A percentile compares a stretch with the other conserved stretches of the same genome.
These are phyloP conservation scores for Colletotrichum siamense DNA, from an alignment of 2,329 filamentous ascomycete species.

Conservation along the genomic window DNA sequence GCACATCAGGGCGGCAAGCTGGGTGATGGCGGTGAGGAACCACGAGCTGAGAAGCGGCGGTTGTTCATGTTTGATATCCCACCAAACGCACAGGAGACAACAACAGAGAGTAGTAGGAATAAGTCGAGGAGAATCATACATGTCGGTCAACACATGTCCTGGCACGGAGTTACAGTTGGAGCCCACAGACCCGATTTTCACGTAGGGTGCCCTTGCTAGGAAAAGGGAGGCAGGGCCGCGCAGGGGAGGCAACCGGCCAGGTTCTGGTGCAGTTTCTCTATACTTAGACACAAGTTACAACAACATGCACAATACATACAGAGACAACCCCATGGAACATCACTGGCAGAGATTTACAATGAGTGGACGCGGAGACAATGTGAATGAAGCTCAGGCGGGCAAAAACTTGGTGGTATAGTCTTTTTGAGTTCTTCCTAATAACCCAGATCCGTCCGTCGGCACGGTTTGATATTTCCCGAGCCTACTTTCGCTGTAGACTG, in stretches of 20 bases:
- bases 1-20: slow-evolving; percentile 16
- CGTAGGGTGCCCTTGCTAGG: neutral
- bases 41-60: neutral
- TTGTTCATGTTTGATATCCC: slow-evolving; percentile 12
- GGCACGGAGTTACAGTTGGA: neutral
- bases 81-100: neutral
- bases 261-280: neutral
- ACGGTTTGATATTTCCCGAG: slow-evolving; percentile 10
- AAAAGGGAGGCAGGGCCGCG: neutral
- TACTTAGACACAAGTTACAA: neutral
- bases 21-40: neutral
- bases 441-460: slow-evolving; percentile 19
- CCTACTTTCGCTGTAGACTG: slow-evolving; percentile 11
- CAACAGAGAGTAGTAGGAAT: neutral
- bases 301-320: neutral
- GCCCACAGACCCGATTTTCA: neutral
- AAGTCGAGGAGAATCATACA: neutral
- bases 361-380: neutral
- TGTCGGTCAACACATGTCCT: neutral
- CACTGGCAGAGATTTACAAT: neutral
- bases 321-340: neutral
- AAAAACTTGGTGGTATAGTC: slow-evolving; percentile 24
- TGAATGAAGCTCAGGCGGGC: slow-evolving; percentile 1
- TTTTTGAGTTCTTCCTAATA: slow-evolving; percentile 23
- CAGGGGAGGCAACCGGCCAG: neutral